Percentiles rank a stretch among this genome's conserved stretches.
These are phyloP conservation scores for Thalia dealbata DNA, from an alignment of 176 grass and related monocot genomes.

Conservation along the genomic window DNA sequence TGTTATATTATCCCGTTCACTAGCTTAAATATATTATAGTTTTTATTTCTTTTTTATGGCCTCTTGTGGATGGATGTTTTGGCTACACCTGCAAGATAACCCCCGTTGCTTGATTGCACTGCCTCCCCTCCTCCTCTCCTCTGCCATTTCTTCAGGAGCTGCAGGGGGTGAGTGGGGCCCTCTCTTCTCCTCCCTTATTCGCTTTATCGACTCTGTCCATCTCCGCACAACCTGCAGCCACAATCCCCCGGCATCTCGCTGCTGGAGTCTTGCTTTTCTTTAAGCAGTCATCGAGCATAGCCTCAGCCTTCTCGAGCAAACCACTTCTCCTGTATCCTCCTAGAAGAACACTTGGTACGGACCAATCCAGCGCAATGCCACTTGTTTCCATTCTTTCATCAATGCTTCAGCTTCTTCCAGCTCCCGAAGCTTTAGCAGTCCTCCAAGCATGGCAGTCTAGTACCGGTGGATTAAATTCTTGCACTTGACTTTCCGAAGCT, in stretches of 20 bases:
- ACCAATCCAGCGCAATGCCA: conserved; percentile 39
- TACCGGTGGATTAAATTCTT: conserved; percentile 54
- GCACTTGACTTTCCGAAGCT: conserved; percentile 52
- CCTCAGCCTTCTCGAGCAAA: conserved; percentile 57
- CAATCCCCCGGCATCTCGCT: conserved; percentile 55
- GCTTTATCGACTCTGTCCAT: conserved; percentile 45
- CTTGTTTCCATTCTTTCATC: conserved; percentile 74
- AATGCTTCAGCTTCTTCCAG: conserved; percentile 58
- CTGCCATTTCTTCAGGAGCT: too few relatives aligned
- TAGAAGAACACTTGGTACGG: conserved; percentile 61
- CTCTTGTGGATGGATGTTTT: too few relatives aligned
- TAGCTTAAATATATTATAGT: too few relatives aligned
- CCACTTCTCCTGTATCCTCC: conserved; percentile 41
- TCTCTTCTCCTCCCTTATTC: too few relatives aligned
- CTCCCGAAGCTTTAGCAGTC: conserved; percentile 50
- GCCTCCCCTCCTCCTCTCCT: too few relatives aligned
- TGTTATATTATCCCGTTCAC: too few relatives aligned
- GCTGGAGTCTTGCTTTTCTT: conserved; percentile 52
- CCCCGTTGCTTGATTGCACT: too few relatives aligned
- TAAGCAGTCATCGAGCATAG: conserved; percentile 34
- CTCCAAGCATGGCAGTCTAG: conserved; percentile 54
- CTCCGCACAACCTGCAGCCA: conserved; percentile 50
- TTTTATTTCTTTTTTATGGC: too few relatives aligned
- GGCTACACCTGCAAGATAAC: too few relatives aligned
- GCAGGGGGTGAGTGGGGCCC: too few relatives aligned